Base-by-base conservation (phyloP, 768 basidiomycete species). In the Termitomyces sp. region DNA sequence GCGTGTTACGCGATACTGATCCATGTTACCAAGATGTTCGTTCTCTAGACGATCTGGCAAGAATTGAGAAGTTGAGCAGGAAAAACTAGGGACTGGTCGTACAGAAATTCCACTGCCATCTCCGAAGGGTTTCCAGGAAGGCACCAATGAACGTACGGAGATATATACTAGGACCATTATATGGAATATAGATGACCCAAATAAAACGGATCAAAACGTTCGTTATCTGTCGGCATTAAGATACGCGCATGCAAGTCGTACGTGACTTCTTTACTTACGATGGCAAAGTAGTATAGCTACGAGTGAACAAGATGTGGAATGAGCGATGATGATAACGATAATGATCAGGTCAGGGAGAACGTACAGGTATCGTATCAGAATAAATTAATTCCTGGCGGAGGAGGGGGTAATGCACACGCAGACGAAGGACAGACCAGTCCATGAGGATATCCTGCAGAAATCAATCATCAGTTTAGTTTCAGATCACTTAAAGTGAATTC, bases 91-190 rank as follows among this genome's bases (percentile, higher is more conserved):
- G 14, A 40, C 14, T 20, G 16, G n/a, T 71, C 89, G 65, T 59
- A 93, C 91, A 88, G 66, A 95, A 89, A 70, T 96, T 97, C 96
- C 96, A 98, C 62, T 88, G 88, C 71, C 84, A 84, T 54, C 96
- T 79, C 44, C 96, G 74, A 6, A 92, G 63, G 68, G 93, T 82
- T 66, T 98, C 96, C 41, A 92, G 64, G 51, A 87, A 61, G 2
- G 78, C 92, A 13, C 74, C 80, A 46, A 92, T 76, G 72, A 92
- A 94, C 0, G 83, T 73, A 26, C 87, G 80, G 28, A 88, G 46
- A 59, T 79, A 76, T 55, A 79, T 70, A 61, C 74, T 74, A 1
- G 80, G 77, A 0, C 80, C 79, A 1, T 65, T 28, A 30, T 60
- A 60, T 3, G 90, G 88, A 49, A 94, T 78, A 68, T 93, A 95